Conservation (phyloP, 106 monocot species). For the Agapanthus africanus region DNA sequence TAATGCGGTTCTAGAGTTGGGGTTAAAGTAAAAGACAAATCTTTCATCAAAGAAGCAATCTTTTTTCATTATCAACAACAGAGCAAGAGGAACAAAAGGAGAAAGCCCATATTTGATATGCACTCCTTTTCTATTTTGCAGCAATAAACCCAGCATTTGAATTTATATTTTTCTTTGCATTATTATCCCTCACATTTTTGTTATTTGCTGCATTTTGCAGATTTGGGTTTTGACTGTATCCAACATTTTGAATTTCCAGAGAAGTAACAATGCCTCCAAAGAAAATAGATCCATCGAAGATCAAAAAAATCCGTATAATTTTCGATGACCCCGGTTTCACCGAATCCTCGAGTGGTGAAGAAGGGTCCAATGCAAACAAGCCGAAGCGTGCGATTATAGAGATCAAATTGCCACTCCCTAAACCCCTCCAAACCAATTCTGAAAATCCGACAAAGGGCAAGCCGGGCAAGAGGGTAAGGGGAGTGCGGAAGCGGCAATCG, state of each 20-base stretch:
- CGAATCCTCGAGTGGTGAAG: not conserved
- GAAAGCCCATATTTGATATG: too few relatives aligned
- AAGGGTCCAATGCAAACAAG: not conserved
- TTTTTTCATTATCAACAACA: too few relatives aligned
- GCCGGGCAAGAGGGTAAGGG: not conserved
- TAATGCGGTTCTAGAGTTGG: not conserved
- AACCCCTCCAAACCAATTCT: not conserved
- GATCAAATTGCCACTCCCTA: not conserved
- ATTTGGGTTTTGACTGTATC: not conserved
- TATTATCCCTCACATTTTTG: too few relatives aligned
- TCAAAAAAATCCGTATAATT: not conserved
- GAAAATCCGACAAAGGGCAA: too few relatives aligned
- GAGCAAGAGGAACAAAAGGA: too few relatives aligned
- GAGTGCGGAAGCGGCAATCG: slow-evolving; percentile 39
- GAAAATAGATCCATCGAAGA: too few relatives aligned
- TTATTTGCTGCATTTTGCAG: too few relatives aligned
- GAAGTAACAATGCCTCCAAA: not conserved
- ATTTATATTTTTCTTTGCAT: too few relatives aligned
- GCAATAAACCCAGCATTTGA: too few relatives aligned
- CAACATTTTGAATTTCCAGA: not conserved
- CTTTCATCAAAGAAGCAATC: too few relatives aligned
- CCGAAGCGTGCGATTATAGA: not conserved
- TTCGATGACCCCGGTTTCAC: not conserved
- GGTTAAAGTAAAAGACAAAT: not conserved
- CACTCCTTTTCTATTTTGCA: not conserved